A percentile compares a stretch with the other conserved stretches of the same genome.
These are phyloP conservation scores for Orychophragmus violaceus DNA, from an alignment of 345 rosid genomes.

Conservation along the genomic window DNA sequence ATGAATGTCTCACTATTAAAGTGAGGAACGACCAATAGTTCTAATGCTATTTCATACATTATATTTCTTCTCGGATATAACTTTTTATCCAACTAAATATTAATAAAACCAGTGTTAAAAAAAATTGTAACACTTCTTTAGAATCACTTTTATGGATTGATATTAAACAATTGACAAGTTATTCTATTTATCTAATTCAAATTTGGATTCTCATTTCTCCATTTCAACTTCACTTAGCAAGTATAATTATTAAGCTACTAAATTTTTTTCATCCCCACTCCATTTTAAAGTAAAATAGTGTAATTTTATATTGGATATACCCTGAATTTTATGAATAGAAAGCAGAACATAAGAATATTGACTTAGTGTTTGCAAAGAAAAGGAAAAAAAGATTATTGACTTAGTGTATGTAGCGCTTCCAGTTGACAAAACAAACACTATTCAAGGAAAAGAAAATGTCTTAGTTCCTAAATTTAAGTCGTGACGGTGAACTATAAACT, in stretches of 20 bases:
- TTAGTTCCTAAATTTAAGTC: not conserved
- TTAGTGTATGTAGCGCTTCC: not conserved
- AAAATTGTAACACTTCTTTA: not conserved
- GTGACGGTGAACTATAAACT: constrained; percentile 13
- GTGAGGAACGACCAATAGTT: too few relatives aligned
- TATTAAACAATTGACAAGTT: not conserved
- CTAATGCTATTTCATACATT: too few relatives aligned
- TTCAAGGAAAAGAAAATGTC: not conserved
- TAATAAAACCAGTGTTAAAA: too few relatives aligned
- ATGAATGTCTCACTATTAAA: too few relatives aligned
- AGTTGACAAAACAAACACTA: not conserved
- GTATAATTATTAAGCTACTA: not conserved
- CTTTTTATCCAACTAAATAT: too few relatives aligned
- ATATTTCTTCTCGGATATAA: too few relatives aligned
- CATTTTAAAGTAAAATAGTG: too few relatives aligned
- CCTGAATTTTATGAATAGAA: not conserved
- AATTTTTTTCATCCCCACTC: too few relatives aligned
- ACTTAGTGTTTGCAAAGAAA: too few relatives aligned
- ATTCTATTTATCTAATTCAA: not conserved
- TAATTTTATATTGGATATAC: too few relatives aligned
- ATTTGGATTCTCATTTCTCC: not conserved
- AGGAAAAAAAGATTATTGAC: too few relatives aligned
- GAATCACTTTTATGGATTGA: not conserved
- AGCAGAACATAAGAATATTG: not conserved
- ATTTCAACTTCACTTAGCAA: not conserved